phyloP scores from a whole-genome alignment of 371 early-diverging fungal species.

The Mucor lusitanicus region DNA sequence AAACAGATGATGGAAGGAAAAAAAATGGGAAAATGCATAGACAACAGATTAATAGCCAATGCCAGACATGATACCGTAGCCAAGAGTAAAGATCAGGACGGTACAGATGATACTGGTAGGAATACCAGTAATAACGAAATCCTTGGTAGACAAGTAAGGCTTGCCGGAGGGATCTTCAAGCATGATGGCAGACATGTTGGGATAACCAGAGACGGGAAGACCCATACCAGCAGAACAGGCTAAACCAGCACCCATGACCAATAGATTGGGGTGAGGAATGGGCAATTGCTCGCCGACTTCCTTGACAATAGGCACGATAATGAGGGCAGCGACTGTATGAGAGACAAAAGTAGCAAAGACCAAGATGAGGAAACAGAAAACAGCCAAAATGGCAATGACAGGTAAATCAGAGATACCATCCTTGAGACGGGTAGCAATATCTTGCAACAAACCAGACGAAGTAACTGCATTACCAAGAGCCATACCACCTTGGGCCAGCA shows the following conservation, averaged over 20 bases:
- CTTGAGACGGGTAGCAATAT: conserved; percentile 75
- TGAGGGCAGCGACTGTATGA: conserved; percentile 92
- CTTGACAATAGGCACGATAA: conserved; percentile 81
- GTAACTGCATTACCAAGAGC: conserved; percentile 93
- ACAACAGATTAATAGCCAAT: conserved; percentile 48
- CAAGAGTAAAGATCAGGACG: conserved; percentile 72
- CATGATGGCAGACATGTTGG: conserved; percentile 96
- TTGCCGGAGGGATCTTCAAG: conserved; percentile 90
- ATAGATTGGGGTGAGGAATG: conserved; percentile 80
- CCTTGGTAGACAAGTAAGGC: conserved; percentile 80
- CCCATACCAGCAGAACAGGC: conserved; percentile 56
- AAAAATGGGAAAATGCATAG: background rate
- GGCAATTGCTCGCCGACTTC: conserved; percentile 73
- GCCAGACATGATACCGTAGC: conserved; percentile 70
- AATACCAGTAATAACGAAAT: conserved; percentile 86
- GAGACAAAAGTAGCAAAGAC: conserved; percentile 92
- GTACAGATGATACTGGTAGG: conserved; percentile 76
- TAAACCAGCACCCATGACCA: conserved; percentile 81
- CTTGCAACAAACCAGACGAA: conserved; percentile 77
- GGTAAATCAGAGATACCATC: conserved; percentile 62
- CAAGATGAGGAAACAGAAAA: conserved; percentile 70
- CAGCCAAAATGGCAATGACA: conserved; percentile 64
- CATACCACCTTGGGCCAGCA: conserved; percentile 94
- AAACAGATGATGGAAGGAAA: background rate
- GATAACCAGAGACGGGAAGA: conserved; percentile 92